Conservation (phyloP, 768 basidiomycete genomes). For the Leucocoprinus leucothites region DNA sequence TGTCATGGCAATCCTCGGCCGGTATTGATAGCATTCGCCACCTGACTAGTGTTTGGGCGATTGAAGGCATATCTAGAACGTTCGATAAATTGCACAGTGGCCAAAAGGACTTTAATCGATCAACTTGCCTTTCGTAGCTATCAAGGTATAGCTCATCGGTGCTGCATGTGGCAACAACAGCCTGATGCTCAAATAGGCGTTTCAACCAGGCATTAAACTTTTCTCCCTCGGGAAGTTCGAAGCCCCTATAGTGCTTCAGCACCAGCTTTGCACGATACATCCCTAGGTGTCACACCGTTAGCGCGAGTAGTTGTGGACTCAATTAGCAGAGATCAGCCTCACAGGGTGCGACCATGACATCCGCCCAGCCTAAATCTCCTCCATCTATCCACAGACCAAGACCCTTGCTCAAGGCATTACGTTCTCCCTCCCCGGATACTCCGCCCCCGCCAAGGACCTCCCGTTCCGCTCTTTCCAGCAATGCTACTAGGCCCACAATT, state of each 20-base stretch:
- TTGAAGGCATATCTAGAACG: slow-evolving; percentile 67
- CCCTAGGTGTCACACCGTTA: slow-evolving; percentile 39
- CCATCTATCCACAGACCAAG: slow-evolving; percentile 62
- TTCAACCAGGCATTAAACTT: slow-evolving; percentile 52
- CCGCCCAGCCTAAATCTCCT: slow-evolving; percentile 53
- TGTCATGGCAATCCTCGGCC: slow-evolving; percentile 60
- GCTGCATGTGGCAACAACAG: slow-evolving; percentile 68
- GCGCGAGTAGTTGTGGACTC: not conserved
- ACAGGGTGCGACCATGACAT: slow-evolving; percentile 75
- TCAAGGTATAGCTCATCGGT: slow-evolving; percentile 64
- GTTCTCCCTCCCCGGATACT: slow-evolving; percentile 36
- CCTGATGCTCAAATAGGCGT: slow-evolving; percentile 55
- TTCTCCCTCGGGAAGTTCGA: slow-evolving; percentile 46
- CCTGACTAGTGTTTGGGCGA: slow-evolving; percentile 72
- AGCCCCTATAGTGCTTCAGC: slow-evolving; percentile 65
- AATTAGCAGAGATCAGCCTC: slow-evolving; percentile 18
- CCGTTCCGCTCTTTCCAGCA: slow-evolving; percentile 55
- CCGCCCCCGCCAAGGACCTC: slow-evolving; percentile 40
- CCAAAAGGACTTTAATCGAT: not conserved
- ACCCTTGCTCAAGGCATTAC: slow-evolving; percentile 31
- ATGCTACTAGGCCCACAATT: slow-evolving; percentile 45
- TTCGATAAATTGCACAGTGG: not conserved
- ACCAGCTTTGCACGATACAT: slow-evolving; percentile 63
- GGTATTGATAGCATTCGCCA: slow-evolving; percentile 71
- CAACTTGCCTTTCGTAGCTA: slow-evolving; percentile 62